Conservation (phyloP, 208 protist genomes). For the Crithidia acanthocephali region DNA sequence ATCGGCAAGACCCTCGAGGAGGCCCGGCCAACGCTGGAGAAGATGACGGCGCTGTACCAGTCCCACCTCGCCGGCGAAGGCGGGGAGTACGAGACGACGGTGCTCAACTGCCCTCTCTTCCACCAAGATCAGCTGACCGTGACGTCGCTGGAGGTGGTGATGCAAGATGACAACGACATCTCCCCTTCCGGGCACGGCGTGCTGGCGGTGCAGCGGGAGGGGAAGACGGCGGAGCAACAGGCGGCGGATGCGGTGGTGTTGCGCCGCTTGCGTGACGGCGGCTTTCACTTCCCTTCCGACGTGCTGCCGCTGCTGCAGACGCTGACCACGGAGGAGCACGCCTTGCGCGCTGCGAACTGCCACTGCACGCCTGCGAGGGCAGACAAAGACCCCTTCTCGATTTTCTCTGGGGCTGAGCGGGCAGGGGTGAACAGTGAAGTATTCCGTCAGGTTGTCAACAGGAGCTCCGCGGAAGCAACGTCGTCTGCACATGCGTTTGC, state of each 20-base stretch:
- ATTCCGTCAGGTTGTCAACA: no score
- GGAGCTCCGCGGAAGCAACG: no score
- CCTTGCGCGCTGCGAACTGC: no score
- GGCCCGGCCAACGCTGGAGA: constrained; percentile 67
- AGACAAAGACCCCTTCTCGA: background rate
- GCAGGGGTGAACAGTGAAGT: background rate
- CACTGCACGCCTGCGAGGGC: no score
- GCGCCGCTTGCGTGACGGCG: constrained; percentile 21
- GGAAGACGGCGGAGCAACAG: constrained; percentile 59
- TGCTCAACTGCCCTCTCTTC: constrained; percentile 97
- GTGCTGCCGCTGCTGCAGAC: constrained; percentile 26
- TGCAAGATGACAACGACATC: constrained; percentile 88
- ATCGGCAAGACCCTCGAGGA: constrained; percentile 88
- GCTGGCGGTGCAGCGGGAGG: constrained; percentile 41
- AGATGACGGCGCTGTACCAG: constrained; percentile 61
- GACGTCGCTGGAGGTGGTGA: constrained; percentile 45
- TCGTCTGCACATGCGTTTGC: no score
- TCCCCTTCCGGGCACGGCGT: constrained; percentile 65
- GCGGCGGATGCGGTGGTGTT: constrained; percentile 37
- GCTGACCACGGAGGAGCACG: no score
- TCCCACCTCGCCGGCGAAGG: constrained; percentile 98
- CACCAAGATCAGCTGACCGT: constrained; percentile 39
- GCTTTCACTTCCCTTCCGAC: constrained; percentile 34
- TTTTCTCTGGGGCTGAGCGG: background rate
- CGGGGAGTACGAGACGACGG: constrained; percentile 99